These are phyloP conservation scores for Ascochyta fabae DNA, from an alignment of 2,329 filamentous ascomycete genomes.

Conservation along the genomic window DNA sequence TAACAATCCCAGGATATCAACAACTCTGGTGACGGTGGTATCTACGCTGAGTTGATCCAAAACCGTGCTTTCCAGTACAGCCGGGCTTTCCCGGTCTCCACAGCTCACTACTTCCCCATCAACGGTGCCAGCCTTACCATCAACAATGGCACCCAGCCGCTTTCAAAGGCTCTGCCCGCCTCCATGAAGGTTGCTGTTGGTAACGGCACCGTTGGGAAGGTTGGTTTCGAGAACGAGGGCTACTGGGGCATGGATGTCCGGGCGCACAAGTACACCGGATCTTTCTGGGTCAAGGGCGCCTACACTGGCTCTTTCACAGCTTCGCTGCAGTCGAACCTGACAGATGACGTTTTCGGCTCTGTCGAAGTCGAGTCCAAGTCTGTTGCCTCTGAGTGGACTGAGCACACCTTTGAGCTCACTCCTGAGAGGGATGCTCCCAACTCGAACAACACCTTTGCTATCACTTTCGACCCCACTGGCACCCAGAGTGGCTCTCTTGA, in stretches of 20 bases:
- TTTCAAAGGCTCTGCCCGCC: conserved; percentile 54
- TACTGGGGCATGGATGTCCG: conserved; percentile 61
- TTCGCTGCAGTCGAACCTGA: conserved; percentile 50
- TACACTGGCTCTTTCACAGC: conserved; percentile 49
- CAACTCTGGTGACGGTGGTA: conserved; percentile 73
- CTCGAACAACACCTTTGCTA: conserved; percentile 59
- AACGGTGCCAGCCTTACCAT: conserved; percentile 47
- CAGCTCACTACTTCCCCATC: conserved; percentile 41
- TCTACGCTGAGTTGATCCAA: conserved; percentile 73
- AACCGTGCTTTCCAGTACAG: conserved; percentile 73
- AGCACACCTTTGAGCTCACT: conserved; percentile 50
- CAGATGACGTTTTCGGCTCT: conserved; percentile 51
- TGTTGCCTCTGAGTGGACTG: conserved; percentile 48
- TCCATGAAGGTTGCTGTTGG: conserved; percentile 51
- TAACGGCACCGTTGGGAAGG: conserved; percentile 45
- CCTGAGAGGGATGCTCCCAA: conserved; percentile 50
- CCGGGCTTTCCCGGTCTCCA: conserved; percentile 31
- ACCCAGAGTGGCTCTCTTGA: conserved; percentile 35
- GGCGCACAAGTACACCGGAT: conserved; percentile 57
- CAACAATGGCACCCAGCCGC: conserved; percentile 48
- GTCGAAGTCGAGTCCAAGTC: conserved; percentile 36
- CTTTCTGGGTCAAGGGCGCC: conserved; percentile 55
- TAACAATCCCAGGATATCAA: conserved; percentile 56
- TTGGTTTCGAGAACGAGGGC: conserved; percentile 58
- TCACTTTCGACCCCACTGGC: conserved; percentile 57